Evolutionary conservation across 768 basidiomycete species (phyloP), one percentile per base, ranked within the genome.

Genomic region (Tricholoma furcatifolium): DNA sequence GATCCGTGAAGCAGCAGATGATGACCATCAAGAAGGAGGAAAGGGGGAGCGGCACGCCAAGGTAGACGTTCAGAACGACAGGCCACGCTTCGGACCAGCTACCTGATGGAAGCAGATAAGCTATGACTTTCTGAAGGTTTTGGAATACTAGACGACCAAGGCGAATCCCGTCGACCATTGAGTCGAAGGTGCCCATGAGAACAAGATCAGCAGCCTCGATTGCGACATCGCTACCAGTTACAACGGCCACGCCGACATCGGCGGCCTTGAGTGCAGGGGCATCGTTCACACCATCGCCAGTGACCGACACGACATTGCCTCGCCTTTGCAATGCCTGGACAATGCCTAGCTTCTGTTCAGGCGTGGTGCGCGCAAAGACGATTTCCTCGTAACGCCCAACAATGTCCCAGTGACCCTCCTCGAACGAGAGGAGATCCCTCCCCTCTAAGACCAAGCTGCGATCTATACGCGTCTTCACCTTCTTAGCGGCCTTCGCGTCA

Each of bases 361-460:
- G 81, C 0, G 78, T 78, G 2, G 79, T 81, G n/a, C 82, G 68
- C 0, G 80, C 79, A 42, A 83, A 82, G 2, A 78, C 79, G 34
- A 81, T 68, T 43, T 74, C 68, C 14, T 66, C 66, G 50, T 76
- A 75, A 2, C 56, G 41, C 6, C 70, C 70, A 32, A 74, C 49
- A 15, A 74, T 48, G 48, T 76, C 64, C 77, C 76, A 78, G 45
- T 77, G 73, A 6, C 43, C 38, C 9, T 64, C 47, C 0, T 58
- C 60, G 11, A 78, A 65, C 5, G 67, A 58, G 20, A 69, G 57
- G 24, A 78, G 61, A 44, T 77, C 75, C 31, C 71, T 73, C 21
- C 77, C 77, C 2, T 76, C 74, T 9, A 79, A 62, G 11, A 77
- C 70, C 3, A 79, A 62, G 7, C 51, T 53, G 39, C 73, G 50